Evolutionary conservation across 371 early-diverging fungal genomes (phyloP).

Genomic region (Conidiobolus incongruus): DNA sequence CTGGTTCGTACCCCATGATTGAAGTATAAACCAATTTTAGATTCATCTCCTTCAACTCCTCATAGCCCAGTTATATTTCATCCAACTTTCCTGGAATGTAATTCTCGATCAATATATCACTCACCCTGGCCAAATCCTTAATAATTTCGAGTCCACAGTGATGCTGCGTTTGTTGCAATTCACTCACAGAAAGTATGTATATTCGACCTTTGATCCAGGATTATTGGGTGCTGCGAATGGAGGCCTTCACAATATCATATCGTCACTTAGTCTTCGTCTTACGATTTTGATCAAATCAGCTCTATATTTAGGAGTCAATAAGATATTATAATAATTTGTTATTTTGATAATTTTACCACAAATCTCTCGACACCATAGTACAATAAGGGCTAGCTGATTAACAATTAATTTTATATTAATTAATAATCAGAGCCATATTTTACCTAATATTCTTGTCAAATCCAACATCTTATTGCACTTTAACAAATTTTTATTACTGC

Average conservation of each 20-base stretch:
- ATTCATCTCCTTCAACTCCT: conserved; percentile 35
- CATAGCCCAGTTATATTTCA: conserved; percentile 51
- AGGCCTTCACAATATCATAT: conserved; percentile 71
- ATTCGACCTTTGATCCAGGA: conserved; percentile 21
- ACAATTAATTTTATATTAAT: conserved; percentile 7
- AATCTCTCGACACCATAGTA: conserved; percentile 69
- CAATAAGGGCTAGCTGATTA: conserved; percentile 66
- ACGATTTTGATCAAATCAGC: conserved; percentile 82
- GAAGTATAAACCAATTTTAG: conserved; percentile 72
- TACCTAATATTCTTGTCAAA: conserved; percentile 58
- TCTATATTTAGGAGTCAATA: conserved; percentile 11
- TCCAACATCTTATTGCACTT: conserved; percentile 61
- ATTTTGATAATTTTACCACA: conserved; percentile 26
- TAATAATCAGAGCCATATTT: background rate
- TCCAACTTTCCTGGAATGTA: conserved; percentile 72
- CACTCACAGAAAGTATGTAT: conserved; percentile 72
- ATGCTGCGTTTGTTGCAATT: conserved; percentile 82
- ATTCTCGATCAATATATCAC: conserved; percentile 78
- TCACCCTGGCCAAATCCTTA: conserved; percentile 29
- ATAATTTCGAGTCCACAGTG: conserved; percentile 57
- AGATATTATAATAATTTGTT: background rate
- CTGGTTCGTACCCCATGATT: conserved; percentile 73
- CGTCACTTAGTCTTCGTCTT: conserved; percentile 55
- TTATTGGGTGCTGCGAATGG: conserved; percentile 30
- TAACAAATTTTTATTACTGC: conserved; percentile 35